phyloP scores from a whole-genome alignment of 768 basidiomycete species.

The Psilocybe sp. region DNA sequence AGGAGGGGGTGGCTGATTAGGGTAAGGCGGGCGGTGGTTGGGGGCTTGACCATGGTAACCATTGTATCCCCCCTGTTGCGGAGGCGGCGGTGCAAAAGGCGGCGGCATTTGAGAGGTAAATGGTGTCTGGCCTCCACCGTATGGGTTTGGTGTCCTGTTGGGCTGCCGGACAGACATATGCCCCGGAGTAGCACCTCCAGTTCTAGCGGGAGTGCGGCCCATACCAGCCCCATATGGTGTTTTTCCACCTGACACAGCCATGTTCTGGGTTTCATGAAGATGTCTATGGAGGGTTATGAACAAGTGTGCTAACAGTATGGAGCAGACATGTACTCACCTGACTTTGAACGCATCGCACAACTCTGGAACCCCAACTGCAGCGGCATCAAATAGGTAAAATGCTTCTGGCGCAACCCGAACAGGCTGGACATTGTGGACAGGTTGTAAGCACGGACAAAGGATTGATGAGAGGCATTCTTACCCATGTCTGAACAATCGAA shows the following conservation, averaged over 20 bases:
- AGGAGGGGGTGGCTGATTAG: slow-evolving; percentile 36
- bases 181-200: slow-evolving; percentile 78
- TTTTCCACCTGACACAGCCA: slow-evolving; percentile 59
- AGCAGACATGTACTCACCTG: slow-evolving; percentile 39
- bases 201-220: slow-evolving; percentile 70
- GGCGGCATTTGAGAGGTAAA: slow-evolving; percentile 29
- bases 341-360: slow-evolving; percentile 98
- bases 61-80: slow-evolving; percentile 28
- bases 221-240: slow-evolving; percentile 76
- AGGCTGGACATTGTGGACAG: slow-evolving; percentile 46
- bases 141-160: slow-evolving; percentile 79
- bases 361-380: slow-evolving; percentile 88
- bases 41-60: slow-evolving; percentile 37
- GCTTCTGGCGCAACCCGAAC: slow-evolving; percentile 86
- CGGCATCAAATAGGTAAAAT: slow-evolving; percentile 87
- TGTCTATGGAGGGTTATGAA: slow-evolving; percentile 43
- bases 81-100: slow-evolving; percentile 23
- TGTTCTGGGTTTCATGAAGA: slow-evolving; percentile 72
- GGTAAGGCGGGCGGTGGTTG: slow-evolving; percentile 44
- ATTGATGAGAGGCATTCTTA: slow-evolving; percentile 34
- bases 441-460: not conserved
- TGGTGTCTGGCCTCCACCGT: slow-evolving; percentile 49
- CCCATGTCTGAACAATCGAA: slow-evolving; percentile 89
- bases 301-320: not conserved
- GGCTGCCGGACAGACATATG: slow-evolving; percentile 73